Evolutionary conservation across 1,284 basidiomycete genomes (phyloP).

Genomic region (Cutaneotrichosporon daszewskae): DNA sequence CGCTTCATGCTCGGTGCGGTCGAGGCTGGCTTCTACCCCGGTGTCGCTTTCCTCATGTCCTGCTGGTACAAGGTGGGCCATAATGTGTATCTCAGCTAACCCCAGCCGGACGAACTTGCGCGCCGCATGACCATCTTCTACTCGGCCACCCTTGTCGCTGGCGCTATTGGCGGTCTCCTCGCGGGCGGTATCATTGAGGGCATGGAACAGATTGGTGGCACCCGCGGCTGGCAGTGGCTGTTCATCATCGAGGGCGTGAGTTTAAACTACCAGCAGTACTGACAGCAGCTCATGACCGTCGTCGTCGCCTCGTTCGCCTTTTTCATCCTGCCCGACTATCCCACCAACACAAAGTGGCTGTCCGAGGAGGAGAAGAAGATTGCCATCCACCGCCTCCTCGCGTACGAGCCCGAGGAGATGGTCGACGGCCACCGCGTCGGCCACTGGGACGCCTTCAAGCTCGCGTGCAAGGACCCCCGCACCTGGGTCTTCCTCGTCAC

Average conservation of each 20-base stretch:
- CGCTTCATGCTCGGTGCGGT: constrained; percentile 26
- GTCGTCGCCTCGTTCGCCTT: constrained; percentile 32
- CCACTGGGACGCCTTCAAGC: constrained; percentile 19
- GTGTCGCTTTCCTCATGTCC: constrained; percentile 31
- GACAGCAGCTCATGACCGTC: too few relatives aligned
- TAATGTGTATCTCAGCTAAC: too few relatives aligned
- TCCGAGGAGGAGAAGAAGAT: constrained; percentile 20
- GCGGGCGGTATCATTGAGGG: constrained; percentile 38
- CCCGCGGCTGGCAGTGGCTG: constrained; percentile 42
- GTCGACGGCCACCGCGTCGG: constrained; percentile 18
- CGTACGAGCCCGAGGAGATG: constrained; percentile 10
- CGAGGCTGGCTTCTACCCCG: constrained; percentile 40
- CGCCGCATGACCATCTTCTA: constrained; percentile 35
- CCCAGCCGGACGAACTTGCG: constrained; percentile 27
- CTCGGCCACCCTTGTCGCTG: constrained; percentile 36
- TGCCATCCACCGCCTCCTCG: constrained; percentile 8
- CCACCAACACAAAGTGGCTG: constrained; percentile 33
- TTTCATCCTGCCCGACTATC: constrained; percentile 44
- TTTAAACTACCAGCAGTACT: too few relatives aligned
- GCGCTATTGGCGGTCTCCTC: constrained; percentile 41
- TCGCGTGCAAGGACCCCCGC: constrained; percentile 26
- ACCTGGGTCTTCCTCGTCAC: constrained; percentile 22
- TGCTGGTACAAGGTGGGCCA: constrained; percentile 4
- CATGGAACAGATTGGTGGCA: constrained; percentile 25
- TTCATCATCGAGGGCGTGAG: constrained; percentile 45